Conservation (phyloP, 2,329 filamentous ascomycete genomes). For the Cladorrhinum sp. region DNA sequence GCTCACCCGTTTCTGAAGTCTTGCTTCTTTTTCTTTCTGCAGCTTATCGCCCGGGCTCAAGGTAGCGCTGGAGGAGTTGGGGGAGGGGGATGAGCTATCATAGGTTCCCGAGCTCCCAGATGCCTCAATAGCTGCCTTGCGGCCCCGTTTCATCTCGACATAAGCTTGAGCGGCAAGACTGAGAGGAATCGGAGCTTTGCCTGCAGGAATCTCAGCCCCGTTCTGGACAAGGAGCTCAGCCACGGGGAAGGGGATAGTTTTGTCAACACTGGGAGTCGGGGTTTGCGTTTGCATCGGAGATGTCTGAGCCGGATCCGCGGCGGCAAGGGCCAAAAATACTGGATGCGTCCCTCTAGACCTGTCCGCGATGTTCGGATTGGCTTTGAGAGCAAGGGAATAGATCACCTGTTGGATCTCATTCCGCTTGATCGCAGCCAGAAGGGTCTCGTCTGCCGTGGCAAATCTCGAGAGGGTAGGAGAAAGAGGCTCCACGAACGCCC, state of each 20-base stretch:
- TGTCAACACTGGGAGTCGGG: constrained; percentile 43
- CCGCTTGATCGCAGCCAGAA: constrained; percentile 90
- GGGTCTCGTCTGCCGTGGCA: constrained; percentile 76
- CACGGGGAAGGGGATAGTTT: constrained; percentile 72
- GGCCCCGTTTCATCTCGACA: constrained; percentile 70
- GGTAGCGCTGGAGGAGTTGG: constrained; percentile 1
- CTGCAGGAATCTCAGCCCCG: constrained; percentile 77
- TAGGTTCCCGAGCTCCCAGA: constrained; percentile 36
- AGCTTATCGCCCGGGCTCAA: constrained; percentile 34
- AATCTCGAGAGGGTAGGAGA: constrained; percentile 73
- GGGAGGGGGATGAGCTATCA: constrained; percentile 39
- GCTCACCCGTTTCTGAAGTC: constrained; percentile 75
- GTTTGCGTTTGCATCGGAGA: constrained; percentile 43
- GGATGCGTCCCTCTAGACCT: constrained; percentile 84
- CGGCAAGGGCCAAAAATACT: constrained; percentile 85
- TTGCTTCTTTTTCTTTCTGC: constrained; percentile 62
- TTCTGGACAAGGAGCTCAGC: constrained; percentile 93
- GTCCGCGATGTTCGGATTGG: constrained; percentile 83
- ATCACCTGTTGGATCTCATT: constrained; percentile 94
- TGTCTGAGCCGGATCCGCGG: constrained; percentile 84
- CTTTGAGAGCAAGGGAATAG: constrained; percentile 80
- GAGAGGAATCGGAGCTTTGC: constrained; percentile 77
- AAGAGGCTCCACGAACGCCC: constrained; percentile 74
- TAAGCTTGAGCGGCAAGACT: constrained; percentile 78
- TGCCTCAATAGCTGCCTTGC: constrained; percentile 39